These are phyloP conservation scores for Xerocomus minutiporus DNA, from an alignment of 1,284 basidiomycete species.

Conservation along the genomic window DNA sequence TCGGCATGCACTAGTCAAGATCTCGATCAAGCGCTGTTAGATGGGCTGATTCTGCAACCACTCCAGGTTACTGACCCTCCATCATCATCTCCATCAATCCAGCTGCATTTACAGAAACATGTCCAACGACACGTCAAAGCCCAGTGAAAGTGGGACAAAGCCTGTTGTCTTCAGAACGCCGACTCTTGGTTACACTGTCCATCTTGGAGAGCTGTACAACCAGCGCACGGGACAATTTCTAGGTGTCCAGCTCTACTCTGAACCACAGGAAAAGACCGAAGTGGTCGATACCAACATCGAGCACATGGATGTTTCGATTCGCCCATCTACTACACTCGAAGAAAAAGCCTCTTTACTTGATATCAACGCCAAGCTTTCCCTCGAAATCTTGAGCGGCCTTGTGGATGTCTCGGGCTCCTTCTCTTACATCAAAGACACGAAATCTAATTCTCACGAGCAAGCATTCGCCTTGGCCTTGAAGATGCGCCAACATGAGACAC, in stretches of 20 bases:
- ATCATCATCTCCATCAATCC: no score
- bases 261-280: background rate
- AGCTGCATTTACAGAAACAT: no score
- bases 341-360: background rate
- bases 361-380: background rate
- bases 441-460: background rate
- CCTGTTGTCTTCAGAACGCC: background rate
- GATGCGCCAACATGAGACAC: background rate
- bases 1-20: no score
- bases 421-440: background rate
- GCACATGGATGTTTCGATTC: background rate
- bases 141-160: background rate
- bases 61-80: no score
- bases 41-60: no score
- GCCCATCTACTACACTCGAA: background rate
- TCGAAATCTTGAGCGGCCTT: background rate
- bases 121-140: background rate
- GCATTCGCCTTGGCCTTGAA: background rate
- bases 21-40: no score
- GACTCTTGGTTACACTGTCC: background rate
- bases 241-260: background rate
- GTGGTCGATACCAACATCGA: background rate
- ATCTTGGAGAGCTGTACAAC: background rate
- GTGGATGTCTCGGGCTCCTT: background rate
- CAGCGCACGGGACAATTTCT: background rate